phyloP scores from a whole-genome alignment of 805 yeast genomes.

The Nadsonia fulvescens region DNA sequence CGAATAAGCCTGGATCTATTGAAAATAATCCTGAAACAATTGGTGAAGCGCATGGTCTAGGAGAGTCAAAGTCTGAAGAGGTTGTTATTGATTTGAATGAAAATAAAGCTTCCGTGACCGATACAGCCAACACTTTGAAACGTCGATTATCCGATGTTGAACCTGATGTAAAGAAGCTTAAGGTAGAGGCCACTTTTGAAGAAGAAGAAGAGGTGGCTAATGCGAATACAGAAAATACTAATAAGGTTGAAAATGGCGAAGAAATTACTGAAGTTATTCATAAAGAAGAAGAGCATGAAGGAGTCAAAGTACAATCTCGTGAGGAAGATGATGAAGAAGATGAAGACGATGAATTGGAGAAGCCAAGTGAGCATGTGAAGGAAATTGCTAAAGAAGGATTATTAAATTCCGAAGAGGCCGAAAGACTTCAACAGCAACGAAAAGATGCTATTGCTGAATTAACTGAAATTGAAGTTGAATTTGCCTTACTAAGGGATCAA shows the following conservation, averaged over 20 bases:
- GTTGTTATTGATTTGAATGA: too few species aligned
- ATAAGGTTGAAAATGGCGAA: conserved; percentile 6
- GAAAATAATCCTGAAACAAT: conserved; percentile 11
- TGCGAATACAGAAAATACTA: conserved; percentile 9
- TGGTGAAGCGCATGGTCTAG: conserved; percentile 8
- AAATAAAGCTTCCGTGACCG: too few species aligned
- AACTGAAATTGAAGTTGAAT: conserved; percentile 66
- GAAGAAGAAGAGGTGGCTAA: conserved; percentile 12
- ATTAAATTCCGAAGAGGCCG: conserved; percentile 10
- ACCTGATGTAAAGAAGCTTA: too few species aligned
- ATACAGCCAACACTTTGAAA: too few species aligned
- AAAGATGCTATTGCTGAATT: conserved; percentile 53
- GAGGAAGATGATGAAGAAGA: conserved; percentile 10
- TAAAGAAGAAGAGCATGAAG: too few species aligned
- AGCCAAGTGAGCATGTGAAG: conserved; percentile 9
- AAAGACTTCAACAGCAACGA: conserved; percentile 26
- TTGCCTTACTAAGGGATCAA: conserved; percentile 71
- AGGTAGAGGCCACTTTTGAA: conserved; percentile 8
- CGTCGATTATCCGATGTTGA: too few species aligned
- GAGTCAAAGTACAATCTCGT: neutral
- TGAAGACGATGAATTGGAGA: conserved; percentile 9
- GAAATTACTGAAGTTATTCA: too few species aligned
- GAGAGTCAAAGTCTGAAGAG: conserved; percentile 9
- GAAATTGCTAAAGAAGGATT: conserved; percentile 10
- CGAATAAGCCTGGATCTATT: too few species aligned